Conservation (phyloP, 768 basidiomycete species). For the Chalciporus chontae region DNA sequence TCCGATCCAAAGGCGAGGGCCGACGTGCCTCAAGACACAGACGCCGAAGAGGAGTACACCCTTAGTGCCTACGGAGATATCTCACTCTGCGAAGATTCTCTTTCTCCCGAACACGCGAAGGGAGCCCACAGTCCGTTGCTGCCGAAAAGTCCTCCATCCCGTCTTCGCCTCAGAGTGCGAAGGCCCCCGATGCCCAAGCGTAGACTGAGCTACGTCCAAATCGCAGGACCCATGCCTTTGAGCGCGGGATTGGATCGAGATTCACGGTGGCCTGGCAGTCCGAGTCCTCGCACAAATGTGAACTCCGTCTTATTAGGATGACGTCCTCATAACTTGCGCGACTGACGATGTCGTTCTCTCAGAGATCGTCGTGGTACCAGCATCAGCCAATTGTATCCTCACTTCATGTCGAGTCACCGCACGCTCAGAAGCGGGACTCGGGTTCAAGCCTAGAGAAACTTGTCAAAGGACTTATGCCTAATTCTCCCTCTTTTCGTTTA, state of each 20-base stretch:
- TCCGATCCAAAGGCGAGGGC: neutral
- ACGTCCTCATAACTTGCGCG: neutral
- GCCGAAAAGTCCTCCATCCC: slow-evolving; percentile 8
- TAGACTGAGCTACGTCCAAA: slow-evolving; percentile 8
- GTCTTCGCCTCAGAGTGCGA: slow-evolving; percentile 24
- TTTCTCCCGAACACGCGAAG: slow-evolving; percentile 22
- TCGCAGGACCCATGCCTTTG: slow-evolving; percentile 5
- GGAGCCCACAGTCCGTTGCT: neutral
- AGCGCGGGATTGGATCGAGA: slow-evolving; percentile 1
- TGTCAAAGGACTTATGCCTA: slow-evolving; percentile 12
- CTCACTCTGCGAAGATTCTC: slow-evolving; percentile 36
- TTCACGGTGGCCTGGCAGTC: slow-evolving; percentile 14
- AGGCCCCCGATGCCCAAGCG: slow-evolving; percentile 29
- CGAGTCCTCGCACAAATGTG: slow-evolving; percentile 11
- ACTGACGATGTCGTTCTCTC: neutral
- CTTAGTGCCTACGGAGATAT: slow-evolving; percentile 46
- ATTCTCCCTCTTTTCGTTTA: slow-evolving; percentile 18
- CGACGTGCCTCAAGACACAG: neutral
- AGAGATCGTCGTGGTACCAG: slow-evolving; percentile 12
- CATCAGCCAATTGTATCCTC: slow-evolving; percentile 15
- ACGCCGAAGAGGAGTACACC: slow-evolving; percentile 36
- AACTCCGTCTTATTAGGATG: neutral
- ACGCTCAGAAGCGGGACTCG: neutral
- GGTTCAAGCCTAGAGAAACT: slow-evolving; percentile 12
- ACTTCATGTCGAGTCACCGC: neutral